Evolutionary conservation across 306 rosid species (phyloP), one percentile per base, ranked within the genome.

Genomic region (Corylus heterophylla): DNA sequence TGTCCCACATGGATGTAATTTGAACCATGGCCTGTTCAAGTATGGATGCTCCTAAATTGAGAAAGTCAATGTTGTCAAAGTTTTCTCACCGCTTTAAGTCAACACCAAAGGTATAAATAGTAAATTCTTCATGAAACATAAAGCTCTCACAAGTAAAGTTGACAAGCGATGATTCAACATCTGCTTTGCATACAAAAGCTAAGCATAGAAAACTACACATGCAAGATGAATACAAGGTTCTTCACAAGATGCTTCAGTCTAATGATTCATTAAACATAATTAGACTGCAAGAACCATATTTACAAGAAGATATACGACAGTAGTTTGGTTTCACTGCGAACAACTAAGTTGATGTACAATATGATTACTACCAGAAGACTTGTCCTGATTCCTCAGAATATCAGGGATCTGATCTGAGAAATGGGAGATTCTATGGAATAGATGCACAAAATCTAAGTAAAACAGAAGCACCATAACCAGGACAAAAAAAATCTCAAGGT

Each of bases 1-100:
- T 1, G 97, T 90, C 42, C 97, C 98, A 74, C 98, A 92, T 54
- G 98, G 95, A 87, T 94, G 98, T 77, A 94, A 78, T 79, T 92
- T 94, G 89, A 48, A 91, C 98, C 97, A 94, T 73, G 93, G 97
- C 78, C 97, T 87, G 44, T 92, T 86, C 85, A 94, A 79, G 86
- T 86, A 80, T 16, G 98, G 98, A 80, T 94, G 97, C 84, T 94
- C 98, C 97, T 92, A 79, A 71, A 84, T n/a, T 18, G 59, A 45
- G 56, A 20, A 39, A 31, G 12, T 64, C 8, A 12, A 64, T 27
- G 47, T 31, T 64, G 47, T 64, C 70, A 64, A 64, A 17, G 20
- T 64, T 62, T 54, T 7, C 27, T 54, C 8, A n/a, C 9, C 6
- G 42, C 13, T 22, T 58, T 58, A 25, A 18, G 29, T 37, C 27